Percentiles rank a stretch among this genome's conserved stretches.
These are phyloP conservation scores for Debaryomyces sp. DNA, from an alignment of 1,139 yeast genomes.

Conservation along the genomic window DNA sequence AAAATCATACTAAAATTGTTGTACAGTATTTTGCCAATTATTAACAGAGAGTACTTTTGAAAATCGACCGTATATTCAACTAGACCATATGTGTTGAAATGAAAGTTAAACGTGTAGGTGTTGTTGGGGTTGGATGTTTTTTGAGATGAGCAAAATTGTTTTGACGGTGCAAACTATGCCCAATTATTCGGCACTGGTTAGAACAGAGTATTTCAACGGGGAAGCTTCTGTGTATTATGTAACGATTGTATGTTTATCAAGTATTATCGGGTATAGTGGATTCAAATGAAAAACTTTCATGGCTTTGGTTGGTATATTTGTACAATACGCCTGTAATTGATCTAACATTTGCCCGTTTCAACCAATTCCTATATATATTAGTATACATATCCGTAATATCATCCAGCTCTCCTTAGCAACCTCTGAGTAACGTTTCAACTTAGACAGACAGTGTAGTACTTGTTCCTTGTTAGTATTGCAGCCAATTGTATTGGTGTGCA, in stretches of 20 bases:
- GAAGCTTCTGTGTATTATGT: background rate
- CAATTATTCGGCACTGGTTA: too few relatives aligned
- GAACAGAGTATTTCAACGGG: too few relatives aligned
- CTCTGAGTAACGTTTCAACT: background rate
- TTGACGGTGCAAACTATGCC: too few relatives aligned
- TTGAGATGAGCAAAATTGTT: too few relatives aligned
- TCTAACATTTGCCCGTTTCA: background rate
- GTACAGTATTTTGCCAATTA: background rate
- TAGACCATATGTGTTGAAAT: too few relatives aligned
- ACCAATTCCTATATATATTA: background rate
- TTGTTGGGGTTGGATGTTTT: too few relatives aligned
- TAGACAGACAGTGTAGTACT: background rate
- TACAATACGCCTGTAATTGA: background rate
- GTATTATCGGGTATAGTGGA: background rate
- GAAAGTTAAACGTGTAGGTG: too few relatives aligned
- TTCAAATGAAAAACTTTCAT: too few relatives aligned
- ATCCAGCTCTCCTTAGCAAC: too few relatives aligned
- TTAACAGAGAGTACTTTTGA: background rate
- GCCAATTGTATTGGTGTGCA: background rate
- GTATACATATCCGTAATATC: background rate
- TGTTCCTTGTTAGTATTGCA: background rate
- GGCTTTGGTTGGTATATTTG: too few relatives aligned
- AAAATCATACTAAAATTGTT: background rate
- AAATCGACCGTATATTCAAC: background rate
- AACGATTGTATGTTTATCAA: background rate